phyloP scores from a whole-genome alignment of 768 basidiomycete genomes.

The Psilocybe tampanensis region DNA sequence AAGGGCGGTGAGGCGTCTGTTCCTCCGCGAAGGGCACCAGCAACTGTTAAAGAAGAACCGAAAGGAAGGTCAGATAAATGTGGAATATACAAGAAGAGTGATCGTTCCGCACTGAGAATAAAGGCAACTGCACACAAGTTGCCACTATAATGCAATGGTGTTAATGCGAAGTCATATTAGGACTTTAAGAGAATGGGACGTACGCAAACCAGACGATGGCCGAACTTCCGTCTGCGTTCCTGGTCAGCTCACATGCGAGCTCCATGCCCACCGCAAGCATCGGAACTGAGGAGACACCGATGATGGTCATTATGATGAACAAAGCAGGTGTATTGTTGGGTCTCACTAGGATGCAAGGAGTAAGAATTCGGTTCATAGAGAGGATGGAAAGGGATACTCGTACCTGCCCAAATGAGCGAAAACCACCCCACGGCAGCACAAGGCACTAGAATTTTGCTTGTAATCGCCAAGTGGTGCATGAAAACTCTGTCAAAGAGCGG shows the following conservation, averaged over 20 bases:
- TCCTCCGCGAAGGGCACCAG: conserved; percentile 69
- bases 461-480: conserved; percentile 67
- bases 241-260: conserved; percentile 76
- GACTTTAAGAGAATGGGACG: conserved; percentile 23
- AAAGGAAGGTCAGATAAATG: not conserved
- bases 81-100: not conserved
- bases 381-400: not conserved
- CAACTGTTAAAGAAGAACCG: conserved; percentile 48
- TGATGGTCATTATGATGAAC: conserved; percentile 67
- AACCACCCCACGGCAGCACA: conserved; percentile 67
- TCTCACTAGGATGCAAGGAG: no score
- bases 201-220: conserved; percentile 78
- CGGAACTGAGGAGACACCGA: conserved; percentile 66
- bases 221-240: conserved; percentile 77
- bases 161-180: conserved; percentile 1
- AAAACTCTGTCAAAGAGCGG: conserved; percentile 86
- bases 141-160: conserved; percentile 41
- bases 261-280: conserved; percentile 80
- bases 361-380: not conserved
- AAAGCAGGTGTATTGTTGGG: conserved; percentile 61
- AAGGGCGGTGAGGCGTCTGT: conserved; percentile 64
- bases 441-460: conserved; percentile 62
- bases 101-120: conserved; percentile 52
- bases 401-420: conserved; percentile 81
- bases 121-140: conserved; percentile 67